These are phyloP conservation scores for Aspergillus diversus DNA, from an alignment of 495 filamentous ascomycete genomes.

Conservation along the genomic window DNA sequence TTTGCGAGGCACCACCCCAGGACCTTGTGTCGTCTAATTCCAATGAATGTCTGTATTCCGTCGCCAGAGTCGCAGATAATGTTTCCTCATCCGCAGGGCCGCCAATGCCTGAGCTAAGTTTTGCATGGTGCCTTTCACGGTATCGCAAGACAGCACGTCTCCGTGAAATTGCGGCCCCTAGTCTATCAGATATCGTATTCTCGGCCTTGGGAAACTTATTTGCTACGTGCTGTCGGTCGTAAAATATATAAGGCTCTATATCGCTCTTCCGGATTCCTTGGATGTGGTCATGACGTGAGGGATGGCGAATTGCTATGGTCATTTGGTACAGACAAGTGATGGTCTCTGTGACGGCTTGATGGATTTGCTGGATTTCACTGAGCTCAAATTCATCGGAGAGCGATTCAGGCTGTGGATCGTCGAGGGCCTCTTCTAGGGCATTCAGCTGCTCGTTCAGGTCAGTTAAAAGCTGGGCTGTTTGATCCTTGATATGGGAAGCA, in stretches of 20 bases:
- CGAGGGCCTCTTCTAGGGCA: conserved; percentile 18
- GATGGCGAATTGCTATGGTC: conserved; percentile 30
- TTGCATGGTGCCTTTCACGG: conserved; percentile 20
- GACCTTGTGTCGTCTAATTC: too few species aligned
- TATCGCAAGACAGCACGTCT: conserved; percentile 22
- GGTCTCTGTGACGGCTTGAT: background rate
- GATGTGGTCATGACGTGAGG: conserved; percentile 30
- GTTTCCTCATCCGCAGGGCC: background rate
- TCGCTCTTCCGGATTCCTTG: conserved; percentile 12
- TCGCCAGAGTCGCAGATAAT: background rate
- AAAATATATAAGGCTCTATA: conserved; percentile 9
- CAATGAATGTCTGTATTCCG: background rate
- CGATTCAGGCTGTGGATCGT: background rate
- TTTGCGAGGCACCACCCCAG: background rate
- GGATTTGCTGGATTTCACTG: conserved; percentile 1
- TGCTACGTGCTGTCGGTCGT: conserved; percentile 16
- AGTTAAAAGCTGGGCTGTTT: conserved; percentile 2
- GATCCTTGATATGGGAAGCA: conserved; percentile 41
- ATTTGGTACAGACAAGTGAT: conserved; percentile 31
- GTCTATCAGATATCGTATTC: background rate
- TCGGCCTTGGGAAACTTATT: conserved; percentile 23
- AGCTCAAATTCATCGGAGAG: conserved; percentile 9
- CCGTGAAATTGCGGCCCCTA: conserved; percentile 26
- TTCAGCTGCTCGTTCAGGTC: conserved; percentile 40
- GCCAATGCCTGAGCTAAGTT: conserved; percentile 19